Evolutionary conservation across 768 basidiomycete species (phyloP).

Genomic region (Podaxis pistillaris): DNA sequence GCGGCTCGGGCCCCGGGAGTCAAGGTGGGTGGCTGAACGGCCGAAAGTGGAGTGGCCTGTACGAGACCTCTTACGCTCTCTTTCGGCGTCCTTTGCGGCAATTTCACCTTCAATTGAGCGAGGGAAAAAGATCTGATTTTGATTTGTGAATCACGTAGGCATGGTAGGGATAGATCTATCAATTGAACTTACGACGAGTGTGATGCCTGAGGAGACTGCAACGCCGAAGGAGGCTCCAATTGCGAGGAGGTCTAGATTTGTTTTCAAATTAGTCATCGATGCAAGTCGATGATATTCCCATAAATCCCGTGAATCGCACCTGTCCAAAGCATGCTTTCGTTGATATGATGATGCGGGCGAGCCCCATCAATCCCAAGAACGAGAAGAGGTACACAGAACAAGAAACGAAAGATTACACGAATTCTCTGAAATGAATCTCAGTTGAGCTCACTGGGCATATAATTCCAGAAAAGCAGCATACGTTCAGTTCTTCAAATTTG

Average conservation of each 20-base stretch:
- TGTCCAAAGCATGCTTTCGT: conserved; percentile 55
- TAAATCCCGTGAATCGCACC: conserved; percentile 30
- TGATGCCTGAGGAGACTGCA: conserved; percentile 68
- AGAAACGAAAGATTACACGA: conserved; percentile 69
- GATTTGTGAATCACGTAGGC: background rate
- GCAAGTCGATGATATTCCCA: background rate
- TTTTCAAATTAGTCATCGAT: conserved; percentile 5
- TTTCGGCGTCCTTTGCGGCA: conserved; percentile 44
- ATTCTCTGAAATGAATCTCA: conserved; percentile 44
- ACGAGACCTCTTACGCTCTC: conserved; percentile 36
- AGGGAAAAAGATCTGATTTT: conserved; percentile 75
- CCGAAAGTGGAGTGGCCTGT: conserved; percentile 25
- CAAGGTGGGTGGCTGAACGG: conserved; percentile 21
- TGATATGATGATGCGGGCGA: conserved; percentile 58
- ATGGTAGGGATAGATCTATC: background rate
- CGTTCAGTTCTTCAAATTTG: conserved; percentile 82
- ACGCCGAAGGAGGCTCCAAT: conserved; percentile 60
- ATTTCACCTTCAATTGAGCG: conserved; percentile 72
- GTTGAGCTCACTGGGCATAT: background rate
- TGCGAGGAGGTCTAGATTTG: conserved; percentile 51
- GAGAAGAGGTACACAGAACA: conserved; percentile 65
- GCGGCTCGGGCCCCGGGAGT: conserved; percentile 17
- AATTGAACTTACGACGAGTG: conserved; percentile 56
- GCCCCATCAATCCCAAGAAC: conserved; percentile 72
- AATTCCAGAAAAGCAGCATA: conserved; percentile 32